Evolutionary conservation across 768 basidiomycete genomes (phyloP), one percentile per base, ranked within the genome.

Genomic region (Rhizopogon vesiculosus): DNA sequence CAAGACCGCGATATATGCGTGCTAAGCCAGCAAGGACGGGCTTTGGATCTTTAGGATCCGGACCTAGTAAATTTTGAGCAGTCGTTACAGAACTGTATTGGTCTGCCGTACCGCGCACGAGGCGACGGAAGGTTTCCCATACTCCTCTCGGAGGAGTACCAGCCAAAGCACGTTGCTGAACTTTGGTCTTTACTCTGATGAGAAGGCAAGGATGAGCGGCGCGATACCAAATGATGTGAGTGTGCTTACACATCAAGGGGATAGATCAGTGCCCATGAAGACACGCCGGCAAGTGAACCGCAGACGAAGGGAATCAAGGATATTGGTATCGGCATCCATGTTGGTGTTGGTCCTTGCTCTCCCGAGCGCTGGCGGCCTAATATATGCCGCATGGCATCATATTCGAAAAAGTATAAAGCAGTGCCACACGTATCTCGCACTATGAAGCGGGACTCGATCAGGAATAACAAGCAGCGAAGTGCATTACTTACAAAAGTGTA

Each of bases 351-450:
- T 1, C 89, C 91, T 69, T 94, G 91, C 69, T 91, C 89, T 22
- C 91, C 90, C 31, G 79, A 80, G 50, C 87, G 79, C 46, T 77
- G 74, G 60, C 94, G 80, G 29, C 95, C 95, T 45, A 96, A 76
- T 15, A 93, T 64, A 75, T 93, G 87, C 44, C 94, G 85, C 81
- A 96, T 83, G 16, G 88, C 87, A 66, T 98, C 94, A 67, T 98
- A 97, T 67, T 95, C 93, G 38, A 92, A 79, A 69, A 98, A 98
- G 69, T 98, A 98, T 18, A 97, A 75, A 5, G 87, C 89, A 12
- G 95, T 96, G 46, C 93, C 94, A 45, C 82, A 70, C 28, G 92
- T 95, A 69, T 98, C 94, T 55, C 94, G 87, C 51, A 93, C 90
- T 93, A 38, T 59, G 50, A 9, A 53, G 16, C 33, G 48, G 56